Conservation (phyloP, 495 filamentous ascomycete genomes). For the Letharia lupina region DNA sequence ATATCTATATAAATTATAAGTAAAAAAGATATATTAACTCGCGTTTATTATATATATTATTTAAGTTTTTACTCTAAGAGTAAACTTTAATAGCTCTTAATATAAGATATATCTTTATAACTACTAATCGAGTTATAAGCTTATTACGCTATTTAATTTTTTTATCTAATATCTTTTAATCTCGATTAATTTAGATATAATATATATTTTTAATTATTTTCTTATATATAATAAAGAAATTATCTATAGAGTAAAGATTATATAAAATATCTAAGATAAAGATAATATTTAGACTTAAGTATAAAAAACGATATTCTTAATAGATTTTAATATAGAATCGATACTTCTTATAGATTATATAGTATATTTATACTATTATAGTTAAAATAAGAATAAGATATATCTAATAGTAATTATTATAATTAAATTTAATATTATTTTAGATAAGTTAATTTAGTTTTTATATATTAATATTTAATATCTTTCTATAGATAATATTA, state of each 20-base stretch:
- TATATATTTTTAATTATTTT: background rate
- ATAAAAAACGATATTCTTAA: background rate
- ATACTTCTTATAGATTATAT: conserved; percentile 7
- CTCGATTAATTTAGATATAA: conserved; percentile 14
- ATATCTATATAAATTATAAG: background rate
- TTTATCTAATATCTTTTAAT: background rate
- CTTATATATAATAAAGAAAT: conserved; percentile 6
- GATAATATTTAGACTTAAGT: background rate
- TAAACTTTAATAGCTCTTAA: background rate
- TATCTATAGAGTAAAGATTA: background rate
- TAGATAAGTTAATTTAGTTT: conserved; percentile 7
- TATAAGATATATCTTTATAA: conserved; percentile 10
- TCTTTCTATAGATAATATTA: background rate
- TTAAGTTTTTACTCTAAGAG: background rate
- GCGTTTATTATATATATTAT: background rate
- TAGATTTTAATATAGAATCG: conserved; percentile 1
- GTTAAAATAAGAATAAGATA: conserved; percentile 4
- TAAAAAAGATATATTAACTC: conserved; percentile 6
- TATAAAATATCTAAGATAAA: conserved; percentile 3
- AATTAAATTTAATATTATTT: background rate
- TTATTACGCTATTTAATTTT: conserved; percentile 7
- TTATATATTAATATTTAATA: background rate
- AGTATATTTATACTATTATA: conserved; percentile 4
- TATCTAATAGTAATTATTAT: conserved; percentile 10
- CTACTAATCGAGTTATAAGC: conserved; percentile 3